Percentiles rank a stretch among this genome's conserved stretches.
Conservation (phyloP, 805 yeast species). For the Saturnispora saitoi region DNA sequence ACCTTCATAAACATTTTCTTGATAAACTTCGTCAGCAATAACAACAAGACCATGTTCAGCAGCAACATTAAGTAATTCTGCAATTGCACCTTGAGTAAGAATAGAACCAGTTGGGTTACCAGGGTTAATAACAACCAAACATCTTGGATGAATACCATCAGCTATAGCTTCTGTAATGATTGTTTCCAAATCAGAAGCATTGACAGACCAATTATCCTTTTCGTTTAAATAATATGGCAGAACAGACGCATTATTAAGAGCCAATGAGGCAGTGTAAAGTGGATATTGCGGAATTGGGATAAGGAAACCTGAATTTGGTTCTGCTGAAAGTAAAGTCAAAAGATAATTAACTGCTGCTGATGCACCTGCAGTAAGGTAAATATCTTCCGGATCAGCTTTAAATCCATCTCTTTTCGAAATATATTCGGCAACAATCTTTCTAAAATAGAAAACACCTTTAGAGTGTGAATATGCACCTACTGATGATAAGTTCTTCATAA, state of each 20-base stretch:
- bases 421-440: constrained; percentile 75
- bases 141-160: constrained; percentile 56
- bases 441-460: constrained; percentile 69
- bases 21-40: constrained; percentile 97
- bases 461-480: constrained; percentile 95
- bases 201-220: constrained; percentile 73
- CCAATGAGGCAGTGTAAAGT: constrained; percentile 87
- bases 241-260: constrained; percentile 73
- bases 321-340: constrained; percentile 59
- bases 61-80: constrained; percentile 65
- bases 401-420: constrained; percentile 73
- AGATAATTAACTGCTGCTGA: constrained; percentile 85
- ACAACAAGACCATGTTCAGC: constrained; percentile 78
- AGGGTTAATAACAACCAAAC: constrained; percentile 91
- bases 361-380: constrained; percentile 89
- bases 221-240: constrained; percentile 86
- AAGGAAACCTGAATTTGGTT: constrained; percentile 66
- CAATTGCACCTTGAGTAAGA: constrained; percentile 55
- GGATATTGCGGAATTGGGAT: constrained; percentile 99
- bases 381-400: constrained; percentile 56
- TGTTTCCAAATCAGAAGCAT: constrained; percentile 52
- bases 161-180: constrained; percentile 40
- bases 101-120: constrained; percentile 98
- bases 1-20: constrained; percentile 79
- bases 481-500: constrained; percentile 62